Percentiles rank a stretch among this genome's conserved stretches.
Conservation (phyloP, 208 protist genomes). For the Vickermania spadyakhi region DNA sequence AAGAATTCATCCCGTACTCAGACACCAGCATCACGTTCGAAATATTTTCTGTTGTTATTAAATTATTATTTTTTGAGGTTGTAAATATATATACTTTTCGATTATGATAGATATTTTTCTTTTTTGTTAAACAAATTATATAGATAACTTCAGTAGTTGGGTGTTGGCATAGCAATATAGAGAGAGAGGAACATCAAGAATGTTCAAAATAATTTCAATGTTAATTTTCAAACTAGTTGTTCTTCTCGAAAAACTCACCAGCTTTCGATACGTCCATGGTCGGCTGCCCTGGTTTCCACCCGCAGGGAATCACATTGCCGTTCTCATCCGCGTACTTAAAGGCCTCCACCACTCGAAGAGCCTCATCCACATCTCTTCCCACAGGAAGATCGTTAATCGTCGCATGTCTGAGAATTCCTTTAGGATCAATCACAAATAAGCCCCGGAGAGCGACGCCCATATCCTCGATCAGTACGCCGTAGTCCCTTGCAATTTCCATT, state of each 20-base stretch:
- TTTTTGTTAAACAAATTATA: too few species aligned
- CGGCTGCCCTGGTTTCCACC: conserved; percentile 88
- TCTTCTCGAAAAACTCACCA: conserved; percentile 89
- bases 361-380: conserved; percentile 94
- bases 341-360: conserved; percentile 92
- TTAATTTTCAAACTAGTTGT: conserved; percentile 19
- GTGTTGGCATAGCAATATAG: too few species aligned
- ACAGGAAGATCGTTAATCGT: conserved; percentile 95
- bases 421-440: conserved; percentile 94
- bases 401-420: conserved; percentile 87
- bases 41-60: too few species aligned
- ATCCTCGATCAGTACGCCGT: conserved; percentile 91
- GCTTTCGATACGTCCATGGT: conserved; percentile 91
- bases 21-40: too few species aligned
- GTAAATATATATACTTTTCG: too few species aligned
- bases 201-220: too few species aligned
- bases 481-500: conserved; percentile 90
- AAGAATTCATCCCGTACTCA: too few species aligned
- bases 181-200: too few species aligned
- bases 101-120: too few species aligned
- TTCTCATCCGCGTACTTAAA: conserved; percentile 95
- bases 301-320: conserved; percentile 93
- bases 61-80: too few species aligned
- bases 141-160: too few species aligned
- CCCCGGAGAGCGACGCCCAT: conserved; percentile 84